These are phyloP conservation scores for Colletotrichum phormii DNA, from an alignment of 2,329 filamentous ascomycete genomes.

Conservation along the genomic window DNA sequence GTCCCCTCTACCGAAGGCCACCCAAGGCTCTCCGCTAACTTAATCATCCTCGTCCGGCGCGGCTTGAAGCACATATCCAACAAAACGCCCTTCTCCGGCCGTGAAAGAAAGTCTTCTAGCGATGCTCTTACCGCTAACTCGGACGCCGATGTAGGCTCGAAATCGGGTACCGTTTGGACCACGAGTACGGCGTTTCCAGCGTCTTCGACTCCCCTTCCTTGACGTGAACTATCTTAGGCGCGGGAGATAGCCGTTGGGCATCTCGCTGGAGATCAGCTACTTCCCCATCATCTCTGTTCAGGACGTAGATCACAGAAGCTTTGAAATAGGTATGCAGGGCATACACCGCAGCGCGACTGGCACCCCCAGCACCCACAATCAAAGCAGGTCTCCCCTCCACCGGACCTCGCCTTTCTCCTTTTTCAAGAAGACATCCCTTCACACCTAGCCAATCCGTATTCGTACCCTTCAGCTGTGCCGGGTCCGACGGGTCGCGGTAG, in stretches of 20 bases:
- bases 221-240: conserved; percentile 45
- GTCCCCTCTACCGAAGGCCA: conserved; percentile 54
- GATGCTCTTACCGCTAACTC: conserved; percentile 44
- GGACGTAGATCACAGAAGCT: conserved; percentile 47
- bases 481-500: conserved; percentile 41
- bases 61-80: conserved; percentile 58
- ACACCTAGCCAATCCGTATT: conserved; percentile 59
- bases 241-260: conserved; percentile 35
- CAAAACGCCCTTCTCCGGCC: conserved; percentile 46
- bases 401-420: conserved; percentile 34
- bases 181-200: conserved; percentile 45
- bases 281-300: conserved; percentile 49
- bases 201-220: conserved; percentile 40
- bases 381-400: conserved; percentile 42
- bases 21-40: conserved; percentile 44
- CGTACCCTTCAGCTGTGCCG: conserved; percentile 46
- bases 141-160: conserved; percentile 44
- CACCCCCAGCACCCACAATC: conserved; percentile 55
- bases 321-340: conserved; percentile 44
- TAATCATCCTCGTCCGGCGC: conserved; percentile 49
- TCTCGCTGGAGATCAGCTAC: conserved; percentile 44
- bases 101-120: conserved; percentile 44
- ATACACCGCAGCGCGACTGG: conserved; percentile 53
- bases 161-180: conserved; percentile 52
- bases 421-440: conserved; percentile 46